Base-by-base conservation (phyloP, 331 rosid species). In the Malus hybrid region DNA sequence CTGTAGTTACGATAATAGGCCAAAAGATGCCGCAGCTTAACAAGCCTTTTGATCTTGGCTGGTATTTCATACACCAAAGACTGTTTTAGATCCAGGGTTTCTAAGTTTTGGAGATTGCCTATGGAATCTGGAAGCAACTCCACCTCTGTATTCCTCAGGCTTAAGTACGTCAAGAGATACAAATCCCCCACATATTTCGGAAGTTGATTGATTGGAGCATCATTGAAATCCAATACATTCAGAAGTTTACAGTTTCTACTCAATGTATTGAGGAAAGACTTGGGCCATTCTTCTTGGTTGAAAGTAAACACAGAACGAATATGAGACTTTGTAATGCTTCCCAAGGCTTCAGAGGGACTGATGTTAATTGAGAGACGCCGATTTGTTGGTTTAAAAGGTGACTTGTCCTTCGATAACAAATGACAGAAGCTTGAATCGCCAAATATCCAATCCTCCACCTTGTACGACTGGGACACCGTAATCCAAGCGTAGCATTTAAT, bases 161-260 rank as follows among this genome's bases (percentile, higher is more conserved):
- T 33, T 33, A 33, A 33, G 36, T 33, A 33, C 2, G 7, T 33
- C 36, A 33, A 1, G 36, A 33, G 36, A 33, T 33, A 33, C 36
- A 33, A 33, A 33, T 33, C 36, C 36, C 36, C 36, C 36, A 33
- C 36, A 33, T 36, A 32, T 32, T 73, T 3, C 1, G 82, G 86
- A 73, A 85, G 82, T 57, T 18, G 11, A 10, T 63, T 58, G 6
- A 82, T 36, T 12, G 60, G 63, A 10, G 84, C 74, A 60, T 30
- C 68, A 62, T 16, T 28, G 7, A 74, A 73, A 78, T 85, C 84
- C 62, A 82, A 65, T 20, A 72, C 63, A 32, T 69, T 58, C 68
- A 82, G 50, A 26, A 82, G 84, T 70, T 69, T 53, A 19, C 46
- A 72, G 3, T 58, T 78, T 34, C 22, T 24, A 6, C 53, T 74